phyloP scores from a whole-genome alignment of 2,329 filamentous ascomycete genomes.

The Xylariomycetidae sp. region DNA sequence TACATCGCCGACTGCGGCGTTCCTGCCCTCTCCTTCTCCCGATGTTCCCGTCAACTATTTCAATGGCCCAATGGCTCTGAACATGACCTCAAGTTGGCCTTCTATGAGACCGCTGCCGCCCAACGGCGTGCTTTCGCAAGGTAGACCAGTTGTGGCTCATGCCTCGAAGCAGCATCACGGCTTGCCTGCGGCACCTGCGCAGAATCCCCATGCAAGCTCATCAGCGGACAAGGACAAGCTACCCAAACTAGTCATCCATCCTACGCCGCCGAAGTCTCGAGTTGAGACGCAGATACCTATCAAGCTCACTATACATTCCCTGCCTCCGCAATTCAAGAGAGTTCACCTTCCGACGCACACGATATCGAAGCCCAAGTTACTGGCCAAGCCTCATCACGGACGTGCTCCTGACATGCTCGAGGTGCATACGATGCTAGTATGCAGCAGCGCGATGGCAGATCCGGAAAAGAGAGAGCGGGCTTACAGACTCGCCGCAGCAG shows the following conservation, averaged over 20 bases:
- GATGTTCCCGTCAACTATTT: constrained; percentile 34
- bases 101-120: background rate
- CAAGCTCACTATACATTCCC: constrained; percentile 67
- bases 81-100: constrained; percentile 8
- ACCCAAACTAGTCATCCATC: constrained; percentile 53
- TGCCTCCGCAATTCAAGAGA: constrained; percentile 70
- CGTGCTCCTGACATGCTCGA: constrained; percentile 70
- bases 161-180: too few species aligned
- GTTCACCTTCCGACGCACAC: constrained; percentile 84
- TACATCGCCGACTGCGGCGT: constrained; percentile 43
- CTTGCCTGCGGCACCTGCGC: too few species aligned
- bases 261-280: constrained; percentile 73
- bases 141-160: too few species aligned
- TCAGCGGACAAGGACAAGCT: constrained; percentile 3
- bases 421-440: constrained; percentile 76
- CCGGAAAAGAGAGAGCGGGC: constrained; percentile 61
- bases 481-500: constrained; percentile 49
- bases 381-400: constrained; percentile 64
- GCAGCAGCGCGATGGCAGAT: constrained; percentile 85
- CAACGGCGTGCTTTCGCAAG: too few species aligned
- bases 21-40: constrained; percentile 42
- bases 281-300: constrained; percentile 97
- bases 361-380: constrained; percentile 88
- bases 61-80: constrained; percentile 17
- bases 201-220: constrained; percentile 1